phyloP scores from a whole-genome alignment of 2,329 filamentous ascomycete genomes.

The Nigrospora osmanthi region DNA sequence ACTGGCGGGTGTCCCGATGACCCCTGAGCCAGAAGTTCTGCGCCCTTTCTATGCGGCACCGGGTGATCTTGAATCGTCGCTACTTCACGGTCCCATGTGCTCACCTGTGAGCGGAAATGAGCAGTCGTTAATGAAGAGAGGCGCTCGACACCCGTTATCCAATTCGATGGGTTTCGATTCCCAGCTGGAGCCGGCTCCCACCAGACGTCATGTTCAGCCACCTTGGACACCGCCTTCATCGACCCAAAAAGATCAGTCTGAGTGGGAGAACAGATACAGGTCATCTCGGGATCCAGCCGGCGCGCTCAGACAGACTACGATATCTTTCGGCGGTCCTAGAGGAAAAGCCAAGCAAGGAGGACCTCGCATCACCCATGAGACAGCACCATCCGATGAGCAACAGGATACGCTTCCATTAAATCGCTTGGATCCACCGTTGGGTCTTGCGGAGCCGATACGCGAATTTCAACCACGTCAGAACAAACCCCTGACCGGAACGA shows the following conservation, averaged over 20 bases:
- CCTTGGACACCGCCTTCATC: constrained; percentile 23
- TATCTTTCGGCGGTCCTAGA: constrained; percentile 12
- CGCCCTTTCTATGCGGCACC: constrained; percentile 16
- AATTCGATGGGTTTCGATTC: neutral
- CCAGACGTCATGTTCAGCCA: constrained; percentile 10
- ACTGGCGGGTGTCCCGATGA: constrained; percentile 2
- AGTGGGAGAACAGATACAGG: neutral
- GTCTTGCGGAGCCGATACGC: neutral
- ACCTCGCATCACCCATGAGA: neutral
- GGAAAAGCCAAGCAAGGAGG: neutral
- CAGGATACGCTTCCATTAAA: neutral
- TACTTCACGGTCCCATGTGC: neutral
- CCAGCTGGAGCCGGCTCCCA: constrained; percentile 1
- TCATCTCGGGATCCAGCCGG: constrained; percentile 1
- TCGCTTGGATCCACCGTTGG: neutral
- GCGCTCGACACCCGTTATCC: neutral
- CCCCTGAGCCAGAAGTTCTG: constrained; percentile 19
- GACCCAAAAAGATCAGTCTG: constrained; percentile 5
- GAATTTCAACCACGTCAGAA: neutral
- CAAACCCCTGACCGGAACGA: neutral
- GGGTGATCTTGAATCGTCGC: constrained; percentile 17
- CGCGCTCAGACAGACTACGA: constrained; percentile 14
- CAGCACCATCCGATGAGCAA: neutral
- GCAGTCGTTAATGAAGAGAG: neutral
- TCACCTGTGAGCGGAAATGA: neutral